Evolutionary conservation across 306 rosid species (phyloP).

Genomic region (Astragalus membranaceus): DNA sequence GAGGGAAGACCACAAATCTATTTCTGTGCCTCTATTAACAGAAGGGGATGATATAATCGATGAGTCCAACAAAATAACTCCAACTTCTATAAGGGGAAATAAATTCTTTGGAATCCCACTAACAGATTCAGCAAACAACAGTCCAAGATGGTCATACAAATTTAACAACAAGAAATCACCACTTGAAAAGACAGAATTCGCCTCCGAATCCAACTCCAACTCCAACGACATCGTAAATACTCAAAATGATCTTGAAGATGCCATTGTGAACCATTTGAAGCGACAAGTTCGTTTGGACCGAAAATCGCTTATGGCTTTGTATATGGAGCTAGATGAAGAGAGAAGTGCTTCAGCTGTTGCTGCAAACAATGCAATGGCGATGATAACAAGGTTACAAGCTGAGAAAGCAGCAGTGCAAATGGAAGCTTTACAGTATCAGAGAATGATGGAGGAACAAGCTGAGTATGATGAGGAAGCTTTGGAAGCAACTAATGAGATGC

Average conservation of each 20-base stretch:
- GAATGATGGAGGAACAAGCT: constrained; percentile 97
- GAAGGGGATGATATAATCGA: constrained; percentile 46
- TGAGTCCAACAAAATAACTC: constrained; percentile 38
- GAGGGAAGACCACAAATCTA: constrained; percentile 46
- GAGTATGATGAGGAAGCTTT: constrained; percentile 95
- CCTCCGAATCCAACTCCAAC: constrained; percentile 37
- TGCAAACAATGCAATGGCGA: constrained; percentile 98
- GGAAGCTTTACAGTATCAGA: constrained; percentile 95
- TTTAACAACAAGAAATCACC: constrained; percentile 48
- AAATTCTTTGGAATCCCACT: constrained; percentile 76
- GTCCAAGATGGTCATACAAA: constrained; percentile 55
- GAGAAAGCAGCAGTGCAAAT: constrained; percentile 93
- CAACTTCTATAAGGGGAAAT: constrained; percentile 41
- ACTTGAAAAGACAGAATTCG: constrained; percentile 42
- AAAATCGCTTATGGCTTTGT: constrained; percentile 70
- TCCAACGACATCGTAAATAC: constrained; percentile 24
- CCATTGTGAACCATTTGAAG: constrained; percentile 42
- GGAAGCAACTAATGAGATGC: constrained; percentile 59
- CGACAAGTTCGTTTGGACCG: constrained; percentile 72
- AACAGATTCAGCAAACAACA: constrained; percentile 56
- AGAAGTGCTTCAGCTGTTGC: constrained; percentile 93
- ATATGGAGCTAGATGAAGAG: constrained; percentile 94
- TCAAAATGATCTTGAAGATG: constrained; percentile 39
- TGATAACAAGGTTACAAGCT: constrained; percentile 88
- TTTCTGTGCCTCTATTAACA: constrained; percentile 34